phyloP scores from a whole-genome alignment of 1,284 basidiomycete genomes.

The Pseudozyma hubeiensis region DNA sequence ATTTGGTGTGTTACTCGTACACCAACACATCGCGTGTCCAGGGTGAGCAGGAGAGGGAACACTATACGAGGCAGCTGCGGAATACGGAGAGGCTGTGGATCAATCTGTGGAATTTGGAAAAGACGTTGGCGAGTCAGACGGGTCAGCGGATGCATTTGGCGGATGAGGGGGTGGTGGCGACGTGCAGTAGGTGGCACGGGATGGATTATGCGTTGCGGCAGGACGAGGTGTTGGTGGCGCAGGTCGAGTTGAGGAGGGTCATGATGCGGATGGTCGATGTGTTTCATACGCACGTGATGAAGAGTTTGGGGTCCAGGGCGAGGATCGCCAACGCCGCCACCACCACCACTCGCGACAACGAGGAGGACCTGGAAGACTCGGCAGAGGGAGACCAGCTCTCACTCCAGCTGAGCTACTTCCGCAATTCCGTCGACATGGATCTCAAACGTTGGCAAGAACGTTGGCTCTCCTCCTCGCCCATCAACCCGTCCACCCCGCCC shows the following conservation, averaged over 20 bases:
- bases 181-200: slow-evolving; percentile 40
- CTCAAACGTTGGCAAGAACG: slow-evolving; percentile 49
- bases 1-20: slow-evolving; percentile 42
- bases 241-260: slow-evolving; percentile 42
- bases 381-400: slow-evolving; percentile 33
- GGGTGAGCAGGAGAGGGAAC: slow-evolving; percentile 10
- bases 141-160: slow-evolving; percentile 49
- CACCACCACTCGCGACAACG: neutral
- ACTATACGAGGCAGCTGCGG: slow-evolving; percentile 45
- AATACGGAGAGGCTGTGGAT: slow-evolving; percentile 55
- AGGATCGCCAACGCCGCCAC: neutral
- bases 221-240: slow-evolving; percentile 51
- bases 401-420: slow-evolving; percentile 39
- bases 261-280: slow-evolving; percentile 31
- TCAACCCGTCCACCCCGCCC: neutral
- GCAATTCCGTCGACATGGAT: slow-evolving; percentile 41
- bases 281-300: slow-evolving; percentile 43
- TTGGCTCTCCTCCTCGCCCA: slow-evolving; percentile 22
- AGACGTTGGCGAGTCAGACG: slow-evolving; percentile 46
- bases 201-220: slow-evolving; percentile 34
- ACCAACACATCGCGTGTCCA: neutral
- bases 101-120: slow-evolving; percentile 50
- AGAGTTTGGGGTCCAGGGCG: slow-evolving; percentile 14
- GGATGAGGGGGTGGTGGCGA: slow-evolving; percentile 48
- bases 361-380: neutral